Evolutionary conservation across 2,329 filamentous ascomycete species (phyloP), one percentile per base, ranked within the genome.

Genomic region (Alternaria hordeiaustralica): DNA sequence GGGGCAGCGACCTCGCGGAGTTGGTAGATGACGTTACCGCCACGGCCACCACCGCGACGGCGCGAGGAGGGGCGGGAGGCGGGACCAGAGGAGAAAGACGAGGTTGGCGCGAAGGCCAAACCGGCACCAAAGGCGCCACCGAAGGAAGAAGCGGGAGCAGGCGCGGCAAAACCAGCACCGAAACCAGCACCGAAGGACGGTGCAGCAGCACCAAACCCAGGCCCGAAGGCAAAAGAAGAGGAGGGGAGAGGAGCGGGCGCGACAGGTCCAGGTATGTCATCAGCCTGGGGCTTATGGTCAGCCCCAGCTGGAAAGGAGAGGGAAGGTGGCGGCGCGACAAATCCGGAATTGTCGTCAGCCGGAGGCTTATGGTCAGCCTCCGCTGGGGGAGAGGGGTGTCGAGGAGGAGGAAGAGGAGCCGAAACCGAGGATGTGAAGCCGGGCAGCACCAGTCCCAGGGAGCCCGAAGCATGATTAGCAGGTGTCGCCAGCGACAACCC

Each of bases 401-500:
- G 30, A 25, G 33, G 30, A 33, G 51, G 33, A 25, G 23, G 10
- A 9, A 20, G 23, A 15, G 44, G 55, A 20, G 28, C 44, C 20
- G 55, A n/a, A 13, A 49, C 28, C 26, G 44, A 36, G 21, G 55
- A 28, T 15, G 44, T 30, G 55, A 49, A 41, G 26, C 28, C 44
- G 55, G 55, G 55, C 44, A 57, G 55, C 44, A 49, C 55, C 55
- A 57, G 13, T 36, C 44, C 15, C 55, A 57, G 55, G 28, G 44
- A 49, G 28, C 28, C 26, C 44, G 44, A 25, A 49, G 44, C 55
- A 57, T 45, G 30, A 6, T 33, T 49, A 21, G 43, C 21, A 57
- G 44, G 26, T 23, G 33, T 11, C 28, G 44, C 55, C 44, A 49
- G 55, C 44, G 33, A 15, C 51, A 36, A 11, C 28, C 44, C 8